Evolutionary conservation across 2,329 filamentous ascomycete species (phyloP).

Genomic region (Paramyrothecium sp.): DNA sequence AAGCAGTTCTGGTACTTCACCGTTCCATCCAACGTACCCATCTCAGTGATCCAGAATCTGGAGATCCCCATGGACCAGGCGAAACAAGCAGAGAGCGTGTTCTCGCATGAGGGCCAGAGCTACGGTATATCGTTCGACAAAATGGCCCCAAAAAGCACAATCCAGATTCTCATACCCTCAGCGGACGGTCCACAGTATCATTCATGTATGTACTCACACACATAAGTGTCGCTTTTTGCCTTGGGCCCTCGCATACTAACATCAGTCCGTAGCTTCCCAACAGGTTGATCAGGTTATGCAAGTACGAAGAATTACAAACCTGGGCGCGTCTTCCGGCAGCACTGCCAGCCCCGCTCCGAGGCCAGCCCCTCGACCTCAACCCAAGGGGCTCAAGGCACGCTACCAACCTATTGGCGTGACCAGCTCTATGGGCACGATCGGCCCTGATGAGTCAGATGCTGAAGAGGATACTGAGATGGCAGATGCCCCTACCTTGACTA

Average conservation of each 20-base stretch:
- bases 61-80: slow-evolving; percentile 58
- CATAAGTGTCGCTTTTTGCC: neutral
- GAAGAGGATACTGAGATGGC: slow-evolving; percentile 46
- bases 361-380: slow-evolving; percentile 60
- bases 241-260: slow-evolving; percentile 5
- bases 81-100: slow-evolving; percentile 48
- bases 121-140: slow-evolving; percentile 60
- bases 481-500: slow-evolving; percentile 29
- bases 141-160: slow-evolving; percentile 46
- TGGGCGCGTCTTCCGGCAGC: slow-evolving; percentile 39
- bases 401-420: slow-evolving; percentile 64
- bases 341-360: slow-evolving; percentile 43
- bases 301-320: slow-evolving; percentile 60
- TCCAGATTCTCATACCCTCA: slow-evolving; percentile 61
- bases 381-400: slow-evolving; percentile 64
- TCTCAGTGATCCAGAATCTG: slow-evolving; percentile 64
- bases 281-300: slow-evolving; percentile 61
- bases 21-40: slow-evolving; percentile 66
- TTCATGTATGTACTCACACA: slow-evolving; percentile 41
- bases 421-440: slow-evolving; percentile 33
- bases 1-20: slow-evolving; percentile 84
- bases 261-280: slow-evolving; percentile 24
- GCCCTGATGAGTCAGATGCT: slow-evolving; percentile 38
- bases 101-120: slow-evolving; percentile 62
- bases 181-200: slow-evolving; percentile 53